Base-by-base conservation (phyloP, 1,284 basidiomycete genomes). In the Cronartium quercuum region DNA sequence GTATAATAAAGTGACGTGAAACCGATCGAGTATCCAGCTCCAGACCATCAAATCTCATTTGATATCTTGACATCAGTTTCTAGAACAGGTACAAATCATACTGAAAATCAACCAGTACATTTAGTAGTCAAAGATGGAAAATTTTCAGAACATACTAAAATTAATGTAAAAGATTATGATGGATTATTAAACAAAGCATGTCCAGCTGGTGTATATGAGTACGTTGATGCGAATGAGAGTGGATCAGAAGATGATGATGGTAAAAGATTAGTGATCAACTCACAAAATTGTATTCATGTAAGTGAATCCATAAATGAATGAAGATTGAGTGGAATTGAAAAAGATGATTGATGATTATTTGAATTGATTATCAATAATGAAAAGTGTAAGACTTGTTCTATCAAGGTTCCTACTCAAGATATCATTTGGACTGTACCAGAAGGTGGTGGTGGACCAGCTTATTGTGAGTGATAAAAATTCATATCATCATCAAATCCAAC, bases 141-240 rank as follows among this genome's bases (percentile, higher is more conserved):
- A 24, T 83, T 83, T 68, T 83, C 86, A 61, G 82, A 86, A 40
- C 96, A 98, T 82, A 90, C 93, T 4, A 83, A 87, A 78, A 83
- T 83, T 70, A 98, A 98, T 81, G 87, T 91, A 0, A 84, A 84
- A 21, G 87, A 91, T 78, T 98, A 88, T 81, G 95, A 90, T 1
- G 93, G 94, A 18, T 83, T 97, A 37, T 85, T 98, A 34, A 91
- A 90, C 1, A 86, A 89, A 7, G 94, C 90, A 18, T 98, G 96
- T 83, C 96, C 95, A 0, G 96, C 96, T 0, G 92, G 89, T 3
- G 96, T 98, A 38, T 98, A 98, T 83, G 95, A 98, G 84, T 98
- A 98, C 81, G 90, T 95, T 15, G 89, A 86, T 76, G 79, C 78
- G 15, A 89, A 87, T 47, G 87, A 86, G 55, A 86, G 84, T 5